Conservation (phyloP, 139 green algal genomes). For the Eudorina sp. region DNA sequence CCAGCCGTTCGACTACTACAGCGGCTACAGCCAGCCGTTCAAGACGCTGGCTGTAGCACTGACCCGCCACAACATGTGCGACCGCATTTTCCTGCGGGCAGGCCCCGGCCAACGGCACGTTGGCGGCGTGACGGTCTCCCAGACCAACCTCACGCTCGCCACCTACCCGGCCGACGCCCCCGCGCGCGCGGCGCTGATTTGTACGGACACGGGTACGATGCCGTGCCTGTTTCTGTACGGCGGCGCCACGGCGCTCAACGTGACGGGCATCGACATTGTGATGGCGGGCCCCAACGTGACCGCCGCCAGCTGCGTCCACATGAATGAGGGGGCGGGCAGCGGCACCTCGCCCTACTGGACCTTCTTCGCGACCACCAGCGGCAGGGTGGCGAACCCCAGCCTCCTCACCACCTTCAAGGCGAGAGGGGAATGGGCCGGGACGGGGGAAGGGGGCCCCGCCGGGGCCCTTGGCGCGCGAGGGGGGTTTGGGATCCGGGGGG, state of each 20-base stretch:
- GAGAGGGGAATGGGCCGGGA: no score
- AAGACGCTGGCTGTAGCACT: slow-evolving; percentile 7
- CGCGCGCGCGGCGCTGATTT: not conserved
- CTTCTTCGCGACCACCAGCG: not conserved
- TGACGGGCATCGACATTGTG: slow-evolving; percentile 24
- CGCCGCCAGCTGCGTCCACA: slow-evolving; percentile 11
- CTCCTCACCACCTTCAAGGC: not conserved
- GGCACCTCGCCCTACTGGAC: slow-evolving; percentile 32
- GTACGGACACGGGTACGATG: not conserved
- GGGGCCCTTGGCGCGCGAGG: no score
- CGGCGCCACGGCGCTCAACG: not conserved
- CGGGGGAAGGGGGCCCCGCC: no score
- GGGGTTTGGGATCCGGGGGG: no score
- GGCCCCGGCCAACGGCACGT: slow-evolving; percentile 21
- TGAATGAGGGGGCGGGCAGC: slow-evolving; percentile 27
- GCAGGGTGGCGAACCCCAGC: not conserved
- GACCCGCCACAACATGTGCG: not conserved
- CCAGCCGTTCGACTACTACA: slow-evolving; percentile 43
- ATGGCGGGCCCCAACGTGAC: slow-evolving; percentile 6
- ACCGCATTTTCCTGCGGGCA: slow-evolving; percentile 30
- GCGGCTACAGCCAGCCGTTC: slow-evolving; percentile 39
- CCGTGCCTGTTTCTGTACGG: slow-evolving; percentile 33
- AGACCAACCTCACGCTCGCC: slow-evolving; percentile 35
- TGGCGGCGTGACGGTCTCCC: not conserved
- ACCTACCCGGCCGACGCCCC: slow-evolving; percentile 26